Evolutionary conservation across 2,329 filamentous ascomycete genomes (phyloP).

Genomic region (Colletotrichum orbiculare): DNA sequence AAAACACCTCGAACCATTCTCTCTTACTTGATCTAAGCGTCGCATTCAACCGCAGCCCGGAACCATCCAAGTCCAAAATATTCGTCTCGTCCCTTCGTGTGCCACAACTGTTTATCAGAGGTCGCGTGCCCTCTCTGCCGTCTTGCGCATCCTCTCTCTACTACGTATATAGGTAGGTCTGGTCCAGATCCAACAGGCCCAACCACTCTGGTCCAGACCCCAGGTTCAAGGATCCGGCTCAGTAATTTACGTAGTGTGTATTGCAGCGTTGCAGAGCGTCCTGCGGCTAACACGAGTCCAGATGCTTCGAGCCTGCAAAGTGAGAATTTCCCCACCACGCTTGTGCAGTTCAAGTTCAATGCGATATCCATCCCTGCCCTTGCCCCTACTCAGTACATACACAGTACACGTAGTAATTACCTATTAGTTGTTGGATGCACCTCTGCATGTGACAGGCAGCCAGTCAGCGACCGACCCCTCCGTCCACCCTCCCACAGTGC

Average conservation of each 20-base stretch:
- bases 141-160: too few species aligned
- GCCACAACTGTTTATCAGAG: not conserved
- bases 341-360: slow-evolving; percentile 18
- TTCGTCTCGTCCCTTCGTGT: not conserved
- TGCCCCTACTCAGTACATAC: not conserved
- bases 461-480: slow-evolving; percentile 1
- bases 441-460: slow-evolving; percentile 36
- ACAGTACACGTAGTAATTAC: too few species aligned
- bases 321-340: slow-evolving; percentile 12
- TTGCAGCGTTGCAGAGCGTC: slow-evolving; percentile 30
- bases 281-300: slow-evolving; percentile 15
- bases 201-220: not conserved
- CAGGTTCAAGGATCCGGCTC: not conserved
- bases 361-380: slow-evolving; percentile 30
- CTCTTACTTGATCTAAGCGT: too few species aligned
- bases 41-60: too few species aligned
- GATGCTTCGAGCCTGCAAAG: not conserved
- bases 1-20: too few species aligned
- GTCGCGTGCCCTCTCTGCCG: slow-evolving; percentile 29
- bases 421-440: slow-evolving; percentile 13
- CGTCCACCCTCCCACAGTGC: not conserved
- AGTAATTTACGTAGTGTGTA: not conserved
- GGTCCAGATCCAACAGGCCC: not conserved
- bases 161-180: too few species aligned
- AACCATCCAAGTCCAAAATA: not conserved